Evolutionary conservation across 75 land plant species (phyloP).

Genomic region (Chamaecyparis obtusa): DNA sequence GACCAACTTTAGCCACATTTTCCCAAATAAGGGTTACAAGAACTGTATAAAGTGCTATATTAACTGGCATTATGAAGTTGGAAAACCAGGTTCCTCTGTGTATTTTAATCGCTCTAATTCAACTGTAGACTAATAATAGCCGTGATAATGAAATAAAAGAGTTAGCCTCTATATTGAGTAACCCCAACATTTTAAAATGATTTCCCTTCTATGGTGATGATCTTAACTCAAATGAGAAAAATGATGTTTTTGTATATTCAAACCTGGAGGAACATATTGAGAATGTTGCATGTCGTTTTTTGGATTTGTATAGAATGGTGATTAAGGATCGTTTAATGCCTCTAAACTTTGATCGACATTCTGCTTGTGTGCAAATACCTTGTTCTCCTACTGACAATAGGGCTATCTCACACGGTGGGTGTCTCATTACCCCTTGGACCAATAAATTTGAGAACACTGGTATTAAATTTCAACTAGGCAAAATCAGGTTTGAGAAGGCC

Average conservation of each 20-base stretch:
- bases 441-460: not conserved
- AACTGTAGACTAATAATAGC: not conserved
- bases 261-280: not conserved
- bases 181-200: not conserved
- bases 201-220: not conserved
- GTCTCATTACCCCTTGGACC: not conserved
- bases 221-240: too few relatives aligned
- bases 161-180: not conserved
- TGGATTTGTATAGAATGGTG: not conserved
- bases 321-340: not conserved
- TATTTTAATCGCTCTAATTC: not conserved
- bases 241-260: too few relatives aligned
- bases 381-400: too few relatives aligned
- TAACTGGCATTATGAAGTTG: not conserved
- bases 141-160: too few relatives aligned
- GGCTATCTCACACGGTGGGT: too few relatives aligned
- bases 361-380: too few relatives aligned
- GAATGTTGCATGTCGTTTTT: not conserved
- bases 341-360: too few relatives aligned
- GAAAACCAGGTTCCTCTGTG: not conserved
- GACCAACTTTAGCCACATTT: not conserved
- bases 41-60: not conserved
- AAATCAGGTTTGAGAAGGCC: too few relatives aligned
- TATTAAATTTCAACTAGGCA: not conserved
- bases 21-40: not conserved